Conservation (phyloP, 768 basidiomycete genomes). For the Tulasnella calospora region DNA sequence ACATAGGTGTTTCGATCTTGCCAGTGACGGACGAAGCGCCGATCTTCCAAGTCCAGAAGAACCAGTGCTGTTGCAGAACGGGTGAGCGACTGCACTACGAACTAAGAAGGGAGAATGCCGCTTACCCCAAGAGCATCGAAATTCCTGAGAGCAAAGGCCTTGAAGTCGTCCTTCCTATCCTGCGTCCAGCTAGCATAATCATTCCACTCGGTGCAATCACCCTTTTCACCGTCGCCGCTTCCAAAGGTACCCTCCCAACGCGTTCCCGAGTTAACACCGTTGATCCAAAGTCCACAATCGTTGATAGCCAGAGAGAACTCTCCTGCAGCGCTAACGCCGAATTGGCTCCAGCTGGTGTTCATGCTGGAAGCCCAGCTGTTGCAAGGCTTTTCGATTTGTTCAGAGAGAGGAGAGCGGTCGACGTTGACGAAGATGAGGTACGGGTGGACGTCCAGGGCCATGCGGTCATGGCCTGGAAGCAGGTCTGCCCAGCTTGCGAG, state of each 20-base stretch:
- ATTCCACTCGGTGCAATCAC: constrained; percentile 65
- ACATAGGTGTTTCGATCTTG: constrained; percentile 71
- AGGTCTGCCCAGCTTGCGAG: constrained; percentile 62
- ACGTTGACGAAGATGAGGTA: constrained; percentile 72
- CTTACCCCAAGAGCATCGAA: constrained; percentile 88
- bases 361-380: constrained; percentile 61
- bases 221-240: constrained; percentile 33
- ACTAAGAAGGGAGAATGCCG: neutral
- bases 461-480: constrained; percentile 74
- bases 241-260: constrained; percentile 82
- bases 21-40: constrained; percentile 73
- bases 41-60: constrained; percentile 99
- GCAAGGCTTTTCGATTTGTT: constrained; percentile 61
- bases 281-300: constrained; percentile 39
- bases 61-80: constrained; percentile 63
- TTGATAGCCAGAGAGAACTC: constrained; percentile 51
- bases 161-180: constrained; percentile 57
- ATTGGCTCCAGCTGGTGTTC: constrained; percentile 70
- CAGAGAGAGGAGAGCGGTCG: constrained; percentile 55
- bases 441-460: constrained; percentile 77
- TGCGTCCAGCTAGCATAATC: constrained; percentile 65
- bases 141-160: constrained; percentile 70
- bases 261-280: constrained; percentile 51
- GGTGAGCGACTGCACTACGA: neutral
- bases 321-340: constrained; percentile 78